These are phyloP conservation scores for Aspergillus panamensis DNA, from an alignment of 495 filamentous ascomycete genomes.

Conservation along the genomic window DNA sequence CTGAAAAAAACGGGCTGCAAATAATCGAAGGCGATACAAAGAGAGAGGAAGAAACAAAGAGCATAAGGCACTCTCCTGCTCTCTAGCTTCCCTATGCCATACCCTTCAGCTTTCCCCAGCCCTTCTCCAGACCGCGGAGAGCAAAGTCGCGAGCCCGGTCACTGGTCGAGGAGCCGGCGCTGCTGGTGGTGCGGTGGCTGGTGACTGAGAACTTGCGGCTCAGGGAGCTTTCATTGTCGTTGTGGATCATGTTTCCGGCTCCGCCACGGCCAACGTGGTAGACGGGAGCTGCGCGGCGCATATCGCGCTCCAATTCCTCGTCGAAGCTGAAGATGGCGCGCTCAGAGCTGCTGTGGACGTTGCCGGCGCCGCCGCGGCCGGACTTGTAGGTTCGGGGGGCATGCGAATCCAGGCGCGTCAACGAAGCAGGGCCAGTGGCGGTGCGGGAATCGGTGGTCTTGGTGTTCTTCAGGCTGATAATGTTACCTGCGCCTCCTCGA, in stretches of 20 bases:
- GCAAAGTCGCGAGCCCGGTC: conserved; percentile 43
- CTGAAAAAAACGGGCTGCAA: conserved; percentile 7
- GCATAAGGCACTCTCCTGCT: neutral
- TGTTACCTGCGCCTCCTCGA: conserved; percentile 85
- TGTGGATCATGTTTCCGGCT: conserved; percentile 69
- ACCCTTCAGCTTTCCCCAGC: conserved; percentile 45
- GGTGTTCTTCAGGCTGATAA: conserved; percentile 64
- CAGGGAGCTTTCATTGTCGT: conserved; percentile 32
- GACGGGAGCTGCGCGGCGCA: conserved; percentile 59
- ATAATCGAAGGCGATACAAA: neutral
- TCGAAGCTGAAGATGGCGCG: conserved; percentile 84
- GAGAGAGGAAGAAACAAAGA: neutral
- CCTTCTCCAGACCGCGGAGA: conserved; percentile 40
- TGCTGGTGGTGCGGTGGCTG: conserved; percentile 38
- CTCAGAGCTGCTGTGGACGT: conserved; percentile 64
- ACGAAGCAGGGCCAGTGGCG: conserved; percentile 54
- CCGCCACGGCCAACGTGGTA: conserved; percentile 88
- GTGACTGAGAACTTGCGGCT: conserved; percentile 41
- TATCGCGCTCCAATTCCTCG: conserved; percentile 78
- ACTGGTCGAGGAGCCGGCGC: conserved; percentile 37
- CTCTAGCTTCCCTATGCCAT: conserved; percentile 28
- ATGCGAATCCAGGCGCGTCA: conserved; percentile 42
- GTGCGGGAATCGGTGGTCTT: conserved; percentile 50
- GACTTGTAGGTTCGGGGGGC: conserved; percentile 57
- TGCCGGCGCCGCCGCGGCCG: conserved; percentile 89